Conservation (phyloP, 1,139 yeast species). For the Debaryomyces subglobosus region DNA sequence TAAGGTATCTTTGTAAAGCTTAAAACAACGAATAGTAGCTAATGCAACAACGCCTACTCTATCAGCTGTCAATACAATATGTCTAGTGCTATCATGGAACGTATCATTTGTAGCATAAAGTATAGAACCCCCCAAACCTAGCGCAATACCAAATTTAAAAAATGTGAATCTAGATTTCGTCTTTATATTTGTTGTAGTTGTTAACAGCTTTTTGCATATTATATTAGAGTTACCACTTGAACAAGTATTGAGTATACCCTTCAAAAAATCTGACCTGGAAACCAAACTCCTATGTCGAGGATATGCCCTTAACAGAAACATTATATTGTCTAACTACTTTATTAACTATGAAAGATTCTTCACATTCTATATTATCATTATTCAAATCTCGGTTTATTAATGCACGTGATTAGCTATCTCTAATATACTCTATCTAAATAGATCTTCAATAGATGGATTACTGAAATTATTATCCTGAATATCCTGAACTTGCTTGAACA, state of each 20-base stretch:
- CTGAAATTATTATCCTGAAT: conserved; percentile 6
- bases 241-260: neutral
- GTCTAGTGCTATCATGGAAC: conserved; percentile 28
- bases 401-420: conserved; percentile 4
- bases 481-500: conserved; percentile 18
- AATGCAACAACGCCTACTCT: conserved; percentile 65
- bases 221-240: neutral
- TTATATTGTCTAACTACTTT: neutral
- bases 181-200: conserved; percentile 1
- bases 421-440: conserved; percentile 2
- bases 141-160: conserved; percentile 33
- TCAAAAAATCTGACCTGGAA: neutral
- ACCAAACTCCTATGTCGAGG: neutral
- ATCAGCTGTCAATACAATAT: conserved; percentile 44
- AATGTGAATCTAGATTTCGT: conserved; percentile 13
- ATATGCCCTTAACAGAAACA: neutral
- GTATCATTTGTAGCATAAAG: conserved; percentile 39
- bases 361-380: neutral
- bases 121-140: conserved; percentile 33
- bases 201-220: neutral
- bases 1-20: conserved; percentile 62
- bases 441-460: conserved; percentile 11
- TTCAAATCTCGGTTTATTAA: neutral
- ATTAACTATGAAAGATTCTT: neutral
- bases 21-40: conserved; percentile 67